phyloP scores from a whole-genome alignment of 2,329 filamentous ascomycete genomes.

The Verticillium albo-atrum region DNA sequence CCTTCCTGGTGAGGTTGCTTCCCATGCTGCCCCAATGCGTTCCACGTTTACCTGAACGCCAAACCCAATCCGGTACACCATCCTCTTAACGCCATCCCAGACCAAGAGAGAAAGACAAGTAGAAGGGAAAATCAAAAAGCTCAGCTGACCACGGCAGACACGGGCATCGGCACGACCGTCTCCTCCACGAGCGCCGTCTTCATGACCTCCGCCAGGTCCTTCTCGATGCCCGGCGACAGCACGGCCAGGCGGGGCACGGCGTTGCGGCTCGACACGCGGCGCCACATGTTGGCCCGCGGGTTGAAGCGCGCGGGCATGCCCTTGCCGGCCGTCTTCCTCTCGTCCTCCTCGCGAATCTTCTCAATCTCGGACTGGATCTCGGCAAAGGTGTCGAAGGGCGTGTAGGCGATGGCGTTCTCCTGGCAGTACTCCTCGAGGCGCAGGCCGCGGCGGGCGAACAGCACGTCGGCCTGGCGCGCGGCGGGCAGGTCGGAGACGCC shows the following conservation, averaged over 20 bases:
- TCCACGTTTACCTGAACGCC: neutral
- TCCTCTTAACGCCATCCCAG: neutral
- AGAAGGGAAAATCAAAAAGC: neutral
- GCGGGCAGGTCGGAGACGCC: slow-evolving; percentile 64
- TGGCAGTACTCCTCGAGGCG: slow-evolving; percentile 62
- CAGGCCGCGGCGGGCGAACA: slow-evolving; percentile 62
- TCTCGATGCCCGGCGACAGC: slow-evolving; percentile 44
- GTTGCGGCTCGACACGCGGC: slow-evolving; percentile 54
- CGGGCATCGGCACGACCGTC: slow-evolving; percentile 2
- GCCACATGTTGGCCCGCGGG: slow-evolving; percentile 65
- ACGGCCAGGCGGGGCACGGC: slow-evolving; percentile 34
- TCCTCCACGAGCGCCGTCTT: slow-evolving; percentile 23
- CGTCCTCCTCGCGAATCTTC: slow-evolving; percentile 54
- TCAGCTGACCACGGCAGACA: neutral
- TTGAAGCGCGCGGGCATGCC: slow-evolving; percentile 60
- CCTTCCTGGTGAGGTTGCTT: neutral
- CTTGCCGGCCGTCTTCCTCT: slow-evolving; percentile 53
- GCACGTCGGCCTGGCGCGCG: slow-evolving; percentile 61
- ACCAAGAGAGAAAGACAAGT: neutral
- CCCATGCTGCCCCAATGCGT: neutral
- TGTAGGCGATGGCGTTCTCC: slow-evolving; percentile 56
- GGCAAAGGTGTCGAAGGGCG: slow-evolving; percentile 61
- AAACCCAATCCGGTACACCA: neutral
- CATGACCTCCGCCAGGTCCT: slow-evolving; percentile 54
- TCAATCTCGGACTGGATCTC: slow-evolving; percentile 59